These are phyloP conservation scores for Gynostemma pentaphyllum DNA, from an alignment of 306 rosid genomes.

Conservation along the genomic window DNA sequence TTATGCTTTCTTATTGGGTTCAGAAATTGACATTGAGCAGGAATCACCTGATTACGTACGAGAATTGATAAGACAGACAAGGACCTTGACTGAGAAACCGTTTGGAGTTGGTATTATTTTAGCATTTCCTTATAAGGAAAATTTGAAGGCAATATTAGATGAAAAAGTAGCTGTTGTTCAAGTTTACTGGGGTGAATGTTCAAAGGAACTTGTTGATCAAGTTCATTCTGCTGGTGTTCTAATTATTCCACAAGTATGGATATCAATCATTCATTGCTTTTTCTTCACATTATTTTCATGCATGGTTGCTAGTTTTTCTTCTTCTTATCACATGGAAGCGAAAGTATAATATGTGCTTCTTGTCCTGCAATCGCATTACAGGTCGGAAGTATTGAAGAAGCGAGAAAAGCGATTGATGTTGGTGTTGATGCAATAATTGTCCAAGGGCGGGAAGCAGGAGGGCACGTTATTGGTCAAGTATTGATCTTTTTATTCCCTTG, in stretches of 20 bases:
- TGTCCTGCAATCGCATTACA: too few species aligned
- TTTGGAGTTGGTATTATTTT: conserved; percentile 73
- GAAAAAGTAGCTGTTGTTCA: conserved; percentile 74
- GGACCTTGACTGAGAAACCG: conserved; percentile 61
- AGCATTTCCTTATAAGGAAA: conserved; percentile 68
- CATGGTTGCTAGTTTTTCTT: background rate
- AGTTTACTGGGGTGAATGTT: conserved; percentile 72
- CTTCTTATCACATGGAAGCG: background rate
- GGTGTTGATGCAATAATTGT: conserved; percentile 79
- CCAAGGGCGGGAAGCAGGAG: conserved; percentile 91
- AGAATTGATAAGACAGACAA: conserved; percentile 52
- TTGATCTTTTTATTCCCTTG: conserved; percentile 2
- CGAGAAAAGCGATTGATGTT: conserved; percentile 43
- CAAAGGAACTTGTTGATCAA: conserved; percentile 41
- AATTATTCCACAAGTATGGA: conserved; percentile 71
- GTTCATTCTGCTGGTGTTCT: conserved; percentile 72
- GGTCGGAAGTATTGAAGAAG: conserved; percentile 51
- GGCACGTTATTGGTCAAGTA: conserved; percentile 85
- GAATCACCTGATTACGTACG: conserved; percentile 57
- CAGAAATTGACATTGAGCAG: too few species aligned
- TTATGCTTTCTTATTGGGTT: too few species aligned
- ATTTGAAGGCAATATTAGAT: conserved; percentile 51
- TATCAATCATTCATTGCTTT: background rate
- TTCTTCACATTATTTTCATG: background rate
- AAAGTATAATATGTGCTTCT: background rate